Base-by-base conservation (phyloP, 2,329 filamentous ascomycete species). In the Parastagonospora nodorum region DNA sequence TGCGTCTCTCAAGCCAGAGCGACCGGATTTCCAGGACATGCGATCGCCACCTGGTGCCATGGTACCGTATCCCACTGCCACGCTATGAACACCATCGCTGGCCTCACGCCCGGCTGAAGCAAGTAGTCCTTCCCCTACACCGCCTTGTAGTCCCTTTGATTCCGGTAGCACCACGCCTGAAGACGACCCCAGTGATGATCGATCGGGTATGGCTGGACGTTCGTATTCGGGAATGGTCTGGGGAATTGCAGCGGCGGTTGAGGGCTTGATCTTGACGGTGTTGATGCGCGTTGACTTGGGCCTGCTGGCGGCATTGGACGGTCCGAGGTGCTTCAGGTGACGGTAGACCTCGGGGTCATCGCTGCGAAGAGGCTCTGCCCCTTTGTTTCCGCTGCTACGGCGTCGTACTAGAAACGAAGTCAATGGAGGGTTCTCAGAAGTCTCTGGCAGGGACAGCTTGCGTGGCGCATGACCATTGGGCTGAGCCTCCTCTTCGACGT, bases 261-360 rank as follows among this genome's bases (percentile, higher is more conserved):
- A 82, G 11, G 83, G 84, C 68, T 88, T 88, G 70, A 88, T 87
- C 69, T 87, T 87, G 55, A 88, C 84, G 8, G 79, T 80, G 50
- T 80, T 80, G 68, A 84, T 86, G 31, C 84, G 82, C 6, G 85
- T 88, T 31, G 80, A 73, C 45, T 83, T 82, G 2, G 85, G 85
- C 36, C 80, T 76, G 55, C 78, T 84, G 15, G 85, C 85, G 12
- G 82, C 75, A 59, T 88, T 88, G 14, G 83, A 86, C 0, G 85
- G 85, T 4, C 85, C 85, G 2, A 88, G 77, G 61, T 87, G 83
- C 63, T 83, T 85, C 15, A 87, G 71, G 50, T 87, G 84, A 61
- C 86, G 78, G 41, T 78, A 78, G 42, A 86, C 73, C 28, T 85
- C 81, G 33, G 82, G 76, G 8, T 81, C 81, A 39, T 78, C 75